Evolutionary conservation across 768 basidiomycete genomes (phyloP), one percentile per base, ranked within the genome.

Genomic region (Pisolithus orientalis): DNA sequence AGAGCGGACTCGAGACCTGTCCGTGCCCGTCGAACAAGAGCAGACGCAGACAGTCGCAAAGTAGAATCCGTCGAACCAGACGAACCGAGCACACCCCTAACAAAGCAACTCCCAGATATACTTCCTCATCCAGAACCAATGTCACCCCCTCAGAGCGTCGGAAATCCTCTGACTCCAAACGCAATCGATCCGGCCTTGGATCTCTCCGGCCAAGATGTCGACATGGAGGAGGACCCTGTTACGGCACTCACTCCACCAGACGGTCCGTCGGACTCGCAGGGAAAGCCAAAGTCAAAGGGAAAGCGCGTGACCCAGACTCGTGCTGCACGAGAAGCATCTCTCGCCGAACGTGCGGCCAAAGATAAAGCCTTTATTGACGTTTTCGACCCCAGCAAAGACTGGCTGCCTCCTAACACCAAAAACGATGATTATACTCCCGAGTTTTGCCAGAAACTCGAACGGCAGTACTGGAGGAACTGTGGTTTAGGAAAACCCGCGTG

Each of bases 401-500:
- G 93, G 93, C 69, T 95, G 6, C 94, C 94, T 7, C 72, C 77
- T 1, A 80, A 80, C 49, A 94, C 90, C 0, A 76, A 72, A 8
- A 64, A 83, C 0, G 71, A 76, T 14, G 93, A 97, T 65, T 99
- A 94, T 61, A 94, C 90, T 0, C 77, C 80, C 11, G 93, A 95
- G 55, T 88, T 90, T 54, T 96, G 94, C 65, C 80, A 82, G 54
- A 83, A 85, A 55, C 76, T 98, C 17, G 94, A 97, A 70, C 76
- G 94, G 29, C 79, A 85, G 50, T 97, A 84, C 68, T 99, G 96
- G 96, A 77, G 94, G 49, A 93, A 89, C 57, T 84, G 91, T 67
- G 85, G 92, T 0, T 67, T 95, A 4, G 90, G 92, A 4, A 88
- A 85, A 56, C 77, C 94, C n/a, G 83, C 94, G 3, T 95, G 92